Conservation (phyloP, 2,329 filamentous ascomycete species). For the Microdochium trichocladiopsis region DNA sequence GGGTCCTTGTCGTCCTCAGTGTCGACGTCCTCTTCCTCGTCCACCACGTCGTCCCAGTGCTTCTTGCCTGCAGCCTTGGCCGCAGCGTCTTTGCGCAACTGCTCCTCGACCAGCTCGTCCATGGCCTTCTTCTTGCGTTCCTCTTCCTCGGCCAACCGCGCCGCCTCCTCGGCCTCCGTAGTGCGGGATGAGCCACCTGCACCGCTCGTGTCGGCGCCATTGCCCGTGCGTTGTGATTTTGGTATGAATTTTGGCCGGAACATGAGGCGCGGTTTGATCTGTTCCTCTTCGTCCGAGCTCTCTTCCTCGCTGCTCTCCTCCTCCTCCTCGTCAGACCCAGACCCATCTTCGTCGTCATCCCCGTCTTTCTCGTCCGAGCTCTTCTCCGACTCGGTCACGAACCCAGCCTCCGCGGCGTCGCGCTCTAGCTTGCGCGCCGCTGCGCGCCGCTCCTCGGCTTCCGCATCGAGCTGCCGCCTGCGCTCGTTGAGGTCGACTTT, state of each 20-base stretch:
- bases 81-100: conserved; percentile 74
- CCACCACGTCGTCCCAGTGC: conserved; percentile 76
- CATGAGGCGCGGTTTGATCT: conserved; percentile 49
- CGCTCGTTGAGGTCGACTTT: conserved; percentile 45
- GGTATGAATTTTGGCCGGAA: conserved; percentile 58
- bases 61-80: conserved; percentile 70
- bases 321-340: conserved; percentile 26
- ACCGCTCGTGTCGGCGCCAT: conserved; percentile 16
- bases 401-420: conserved; percentile 51
- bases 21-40: conserved; percentile 69
- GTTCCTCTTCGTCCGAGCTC: conserved; percentile 47
- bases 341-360: conserved; percentile 24
- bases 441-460: conserved; percentile 36
- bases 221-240: conserved; percentile 42
- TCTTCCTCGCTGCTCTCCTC: conserved; percentile 28
- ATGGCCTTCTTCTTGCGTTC: conserved; percentile 62
- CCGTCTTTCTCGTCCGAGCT: conserved; percentile 31
- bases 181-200: conserved; percentile 11
- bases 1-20: conserved; percentile 84
- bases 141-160: conserved; percentile 46
- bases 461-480: conserved; percentile 32
- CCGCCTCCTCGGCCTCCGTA: conserved; percentile 30
- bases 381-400: conserved; percentile 50
- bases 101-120: conserved; percentile 78
- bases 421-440: conserved; percentile 43